Percentiles rank a stretch among this genome's conserved stretches.
Conservation (phyloP, 1,284 basidiomycete species). For the Grifola frondosa region DNA sequence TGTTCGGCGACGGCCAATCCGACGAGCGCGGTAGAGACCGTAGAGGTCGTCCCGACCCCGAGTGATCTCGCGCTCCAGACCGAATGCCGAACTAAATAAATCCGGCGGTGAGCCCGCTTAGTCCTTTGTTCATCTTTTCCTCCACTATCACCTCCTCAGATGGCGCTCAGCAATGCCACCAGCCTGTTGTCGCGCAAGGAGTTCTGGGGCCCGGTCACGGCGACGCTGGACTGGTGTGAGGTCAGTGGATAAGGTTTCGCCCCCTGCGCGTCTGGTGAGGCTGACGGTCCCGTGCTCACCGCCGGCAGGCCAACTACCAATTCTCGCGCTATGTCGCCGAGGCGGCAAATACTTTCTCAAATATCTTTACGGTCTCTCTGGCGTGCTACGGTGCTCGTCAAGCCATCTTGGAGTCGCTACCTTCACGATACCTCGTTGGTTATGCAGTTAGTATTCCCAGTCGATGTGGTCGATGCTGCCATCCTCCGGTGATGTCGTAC, state of each 20-base stretch:
- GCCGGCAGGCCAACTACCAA: conserved; percentile 61
- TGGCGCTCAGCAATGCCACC: conserved; percentile 18
- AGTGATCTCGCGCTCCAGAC: no score
- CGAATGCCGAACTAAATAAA: no score
- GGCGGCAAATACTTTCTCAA: conserved; percentile 65
- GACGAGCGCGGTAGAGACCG: no score
- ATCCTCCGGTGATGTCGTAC: no score
- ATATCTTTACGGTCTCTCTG: conserved; percentile 53
- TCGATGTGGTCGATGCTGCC: not conserved
- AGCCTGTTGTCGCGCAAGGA: conserved; percentile 13
- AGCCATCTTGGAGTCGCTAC: conserved; percentile 42
- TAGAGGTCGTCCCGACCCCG: no score
- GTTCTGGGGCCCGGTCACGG: conserved; percentile 62
- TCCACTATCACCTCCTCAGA: no score
- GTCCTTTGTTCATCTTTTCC: no score
- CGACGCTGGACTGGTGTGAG: conserved; percentile 73
- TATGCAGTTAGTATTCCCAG: conserved; percentile 42
- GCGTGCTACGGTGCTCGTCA: conserved; percentile 45
- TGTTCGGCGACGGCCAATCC: no score
- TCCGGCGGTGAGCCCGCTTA: no score
- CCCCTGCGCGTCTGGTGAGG: no score
- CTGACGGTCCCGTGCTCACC: conserved; percentile 7
- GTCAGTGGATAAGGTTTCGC: conserved; percentile 34
- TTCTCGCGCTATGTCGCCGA: conserved; percentile 70
- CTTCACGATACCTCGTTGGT: conserved; percentile 49